These are phyloP conservation scores for Plantago ovata DNA, from an alignment of 257 asterid genomes.

Conservation along the genomic window DNA sequence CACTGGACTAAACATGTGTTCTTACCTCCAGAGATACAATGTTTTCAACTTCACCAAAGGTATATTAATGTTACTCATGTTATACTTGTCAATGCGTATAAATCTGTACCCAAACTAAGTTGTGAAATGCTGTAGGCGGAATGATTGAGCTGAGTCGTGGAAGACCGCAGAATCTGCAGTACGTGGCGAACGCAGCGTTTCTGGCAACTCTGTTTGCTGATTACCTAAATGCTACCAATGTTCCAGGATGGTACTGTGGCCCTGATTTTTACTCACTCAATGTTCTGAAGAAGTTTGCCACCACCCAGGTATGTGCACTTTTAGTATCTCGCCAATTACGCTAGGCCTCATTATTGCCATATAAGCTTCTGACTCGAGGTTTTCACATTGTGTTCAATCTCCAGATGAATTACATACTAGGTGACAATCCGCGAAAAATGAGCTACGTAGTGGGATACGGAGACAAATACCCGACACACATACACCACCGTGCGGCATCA, in stretches of 20 bases:
- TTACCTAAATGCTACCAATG: constrained; percentile 57
- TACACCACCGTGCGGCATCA: constrained; percentile 94
- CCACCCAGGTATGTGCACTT: constrained; percentile 52
- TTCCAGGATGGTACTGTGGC: constrained; percentile 86
- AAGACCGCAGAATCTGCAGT: constrained; percentile 57
- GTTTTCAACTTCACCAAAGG: constrained; percentile 80
- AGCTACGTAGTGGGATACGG: constrained; percentile 87
- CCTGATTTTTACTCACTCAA: constrained; percentile 26
- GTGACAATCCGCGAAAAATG: constrained; percentile 67
- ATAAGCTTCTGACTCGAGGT: no score
- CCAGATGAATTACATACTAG: constrained; percentile 66
- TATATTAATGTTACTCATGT: constrained; percentile 5
- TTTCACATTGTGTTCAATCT: background rate
- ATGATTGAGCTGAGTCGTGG: constrained; percentile 62
- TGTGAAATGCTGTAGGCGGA: constrained; percentile 43
- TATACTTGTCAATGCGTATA: background rate
- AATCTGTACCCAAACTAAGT: background rate
- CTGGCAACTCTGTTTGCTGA: constrained; percentile 80
- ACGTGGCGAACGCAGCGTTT: constrained; percentile 81
- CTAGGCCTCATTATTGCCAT: no score
- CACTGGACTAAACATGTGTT: constrained; percentile 76
- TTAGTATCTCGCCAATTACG: background rate
- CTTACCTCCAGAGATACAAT: constrained; percentile 52
- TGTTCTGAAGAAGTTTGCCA: constrained; percentile 54
- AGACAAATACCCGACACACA: constrained; percentile 52